Conservation (phyloP, 257 asterid genomes). For the Plantago elongata region DNA sequence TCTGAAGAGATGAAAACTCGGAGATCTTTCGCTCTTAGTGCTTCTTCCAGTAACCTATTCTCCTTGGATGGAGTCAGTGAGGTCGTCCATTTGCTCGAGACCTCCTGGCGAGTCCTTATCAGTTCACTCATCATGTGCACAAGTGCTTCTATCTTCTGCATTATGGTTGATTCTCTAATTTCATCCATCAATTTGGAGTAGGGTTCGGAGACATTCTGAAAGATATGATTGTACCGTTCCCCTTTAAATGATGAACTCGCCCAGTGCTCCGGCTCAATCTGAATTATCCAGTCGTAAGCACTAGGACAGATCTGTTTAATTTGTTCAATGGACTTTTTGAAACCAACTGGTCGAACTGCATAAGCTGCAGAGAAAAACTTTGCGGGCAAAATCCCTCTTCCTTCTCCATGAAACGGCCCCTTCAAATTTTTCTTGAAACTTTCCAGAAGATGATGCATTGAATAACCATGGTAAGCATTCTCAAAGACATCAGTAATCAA, state of each 20-base stretch:
- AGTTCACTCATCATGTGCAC: constrained; percentile 44
- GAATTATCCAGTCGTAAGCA: constrained; percentile 72
- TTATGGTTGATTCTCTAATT: constrained; percentile 58
- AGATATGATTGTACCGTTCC: constrained; percentile 55
- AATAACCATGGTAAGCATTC: constrained; percentile 66
- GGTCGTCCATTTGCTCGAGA: constrained; percentile 49
- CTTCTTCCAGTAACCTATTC: constrained; percentile 50
- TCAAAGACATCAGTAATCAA: constrained; percentile 53
- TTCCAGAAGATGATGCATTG: constrained; percentile 72
- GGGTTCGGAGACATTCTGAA: constrained; percentile 60
- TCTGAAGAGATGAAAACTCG: constrained; percentile 78
- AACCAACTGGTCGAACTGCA: constrained; percentile 51
- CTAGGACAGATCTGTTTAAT: constrained; percentile 60
- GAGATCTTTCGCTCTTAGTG: constrained; percentile 45
- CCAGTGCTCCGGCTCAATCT: constrained; percentile 70
- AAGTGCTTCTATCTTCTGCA: constrained; percentile 79
- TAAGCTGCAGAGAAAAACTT: constrained; percentile 68
- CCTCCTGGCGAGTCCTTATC: constrained; percentile 43
- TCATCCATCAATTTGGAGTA: constrained; percentile 61
- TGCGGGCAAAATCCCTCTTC: constrained; percentile 67
- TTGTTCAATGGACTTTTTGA: constrained; percentile 57
- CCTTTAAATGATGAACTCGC: constrained; percentile 56
- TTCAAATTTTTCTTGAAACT: constrained; percentile 69
- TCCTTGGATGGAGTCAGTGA: constrained; percentile 67
- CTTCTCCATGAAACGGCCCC: constrained; percentile 84